Base-by-base conservation (phyloP, 768 basidiomycete species). In the Leucocoprinus leucothites region DNA sequence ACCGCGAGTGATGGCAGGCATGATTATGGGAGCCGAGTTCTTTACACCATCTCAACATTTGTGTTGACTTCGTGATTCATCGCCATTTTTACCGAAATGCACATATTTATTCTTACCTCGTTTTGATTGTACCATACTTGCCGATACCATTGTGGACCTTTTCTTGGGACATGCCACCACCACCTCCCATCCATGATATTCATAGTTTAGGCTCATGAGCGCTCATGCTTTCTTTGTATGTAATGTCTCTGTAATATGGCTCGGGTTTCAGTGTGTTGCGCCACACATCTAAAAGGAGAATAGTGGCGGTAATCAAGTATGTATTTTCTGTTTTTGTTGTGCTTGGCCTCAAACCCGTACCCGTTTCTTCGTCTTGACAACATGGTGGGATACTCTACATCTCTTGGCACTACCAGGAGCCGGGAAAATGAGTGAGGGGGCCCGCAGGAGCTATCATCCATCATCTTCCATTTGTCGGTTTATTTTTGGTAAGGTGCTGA, bases 1-100 rank as follows among this genome's bases (percentile, higher is more conserved):
- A 66, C 36, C 64, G 67, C 28, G 69, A 70, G 56, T 70, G 60
- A 65, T 63, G 49, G 42, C 24, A 34, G 28, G 46, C 28, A 56
- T 56, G 54, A 34, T 48, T n/a, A 48, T 22, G 42, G 40, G 31
- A 49, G 28, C 35, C 48, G 40, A 41, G 43, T 44, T 35, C 40
- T 31, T 48, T 18, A n/a, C 51, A 53, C 40, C 35, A 38, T 42
- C 36, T 18, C 24, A 49, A 25, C 51, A 46, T 40, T 19, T 38
- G 11, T 48, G 51, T 51, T 45, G 26, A 40, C n/a, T 40, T 48
- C 52, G 45, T 46, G 52, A 25, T 34, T 36, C 35, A 47, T 34
- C 21, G 9, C 4, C 9, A n/a, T 43, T 14, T 49, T 38, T 50
- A 40, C 41, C 46, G 45, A 45, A 43, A 41, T 24, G 25, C 46